Evolutionary conservation across 805 yeast genomes (phyloP), one percentile per base, ranked within the genome.

Genomic region (Spathaspora arborariae): DNA sequence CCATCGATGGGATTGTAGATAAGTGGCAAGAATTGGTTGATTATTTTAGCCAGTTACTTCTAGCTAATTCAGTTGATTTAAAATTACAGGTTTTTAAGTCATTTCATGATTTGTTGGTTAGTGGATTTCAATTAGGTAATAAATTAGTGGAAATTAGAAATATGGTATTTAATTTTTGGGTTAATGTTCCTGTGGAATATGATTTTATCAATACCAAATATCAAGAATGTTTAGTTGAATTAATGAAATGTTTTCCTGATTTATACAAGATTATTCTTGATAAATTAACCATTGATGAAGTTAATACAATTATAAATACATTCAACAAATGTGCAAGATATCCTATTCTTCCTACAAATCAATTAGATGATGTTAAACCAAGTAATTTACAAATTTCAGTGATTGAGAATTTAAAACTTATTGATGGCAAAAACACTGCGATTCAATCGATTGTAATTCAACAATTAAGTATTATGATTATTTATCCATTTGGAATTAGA

Each of bases 321-420:
- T 74, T 92, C 56, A 80, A 79, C 55, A 72, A 81, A 13, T 80
- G 89, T 47, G 79, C 86, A 1, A 68, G 87, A 36, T 89, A 85
- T 60, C 96, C 95, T 1, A 74, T 85, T 10, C 68, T 88, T 33
- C 85, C 89, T 7, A 79, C 72, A 24, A 72, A 71, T 51, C 70
- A 70, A 27, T 60, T 67, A 3, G 96, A 89, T 58, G 67, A 71
- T 36, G 56, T 20, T 18, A 61, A 63, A 16, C 78, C 76, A 20
- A 79, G 97, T 0, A 71, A 74, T 8, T 65, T 92, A 38, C 98
- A 91, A 57, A 51, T 56, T 1, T 66, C 81, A 0, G 81, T 88
- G 1, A 57, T 88, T 22, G 68, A 67, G 0, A 78, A 78, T 35
- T 57, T 91, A 20, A 57, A 63, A 2, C 46, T 62, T 15, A 53